Conservation (phyloP, 2,329 filamentous ascomycete species). For the Penicillium aurantiogriseum region DNA sequence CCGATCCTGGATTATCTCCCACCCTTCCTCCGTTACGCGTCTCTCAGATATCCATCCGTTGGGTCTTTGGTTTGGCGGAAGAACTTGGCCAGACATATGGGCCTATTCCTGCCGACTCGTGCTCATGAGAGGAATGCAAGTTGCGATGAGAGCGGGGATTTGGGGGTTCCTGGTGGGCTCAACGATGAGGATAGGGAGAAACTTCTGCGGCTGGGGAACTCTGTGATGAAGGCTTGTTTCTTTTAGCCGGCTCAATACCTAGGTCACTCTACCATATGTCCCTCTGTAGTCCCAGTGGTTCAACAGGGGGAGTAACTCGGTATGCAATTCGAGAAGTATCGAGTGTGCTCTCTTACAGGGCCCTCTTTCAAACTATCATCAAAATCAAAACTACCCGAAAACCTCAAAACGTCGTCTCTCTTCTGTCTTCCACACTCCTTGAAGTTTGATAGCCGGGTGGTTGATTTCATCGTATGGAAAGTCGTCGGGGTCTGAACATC, state of each 20-base stretch:
- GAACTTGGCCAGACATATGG: constrained; percentile 29
- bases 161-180: constrained; percentile 40
- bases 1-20: constrained; percentile 35
- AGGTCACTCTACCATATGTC: background rate
- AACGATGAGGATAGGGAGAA: constrained; percentile 41
- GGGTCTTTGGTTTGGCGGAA: constrained; percentile 38
- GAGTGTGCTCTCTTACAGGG: background rate
- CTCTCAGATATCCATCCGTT: constrained; percentile 33
- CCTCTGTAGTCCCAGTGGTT: background rate
- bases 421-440: background rate
- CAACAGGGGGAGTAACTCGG: background rate
- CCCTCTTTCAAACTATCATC: background rate
- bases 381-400: background rate
- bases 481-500: background rate
- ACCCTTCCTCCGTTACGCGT: constrained; percentile 22
- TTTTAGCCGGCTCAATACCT: background rate
- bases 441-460: background rate
- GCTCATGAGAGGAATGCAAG: constrained; percentile 39
- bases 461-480: background rate
- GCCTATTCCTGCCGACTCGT: constrained; percentile 39
- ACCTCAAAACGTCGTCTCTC: background rate
- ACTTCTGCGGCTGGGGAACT: constrained; percentile 41
- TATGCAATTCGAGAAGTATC: background rate
- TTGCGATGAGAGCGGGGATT: constrained; percentile 37
- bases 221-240: constrained; percentile 17